Evolutionary conservation across 768 basidiomycete genomes (phyloP).

Genomic region (Leucocoprinus birnbaumii): DNA sequence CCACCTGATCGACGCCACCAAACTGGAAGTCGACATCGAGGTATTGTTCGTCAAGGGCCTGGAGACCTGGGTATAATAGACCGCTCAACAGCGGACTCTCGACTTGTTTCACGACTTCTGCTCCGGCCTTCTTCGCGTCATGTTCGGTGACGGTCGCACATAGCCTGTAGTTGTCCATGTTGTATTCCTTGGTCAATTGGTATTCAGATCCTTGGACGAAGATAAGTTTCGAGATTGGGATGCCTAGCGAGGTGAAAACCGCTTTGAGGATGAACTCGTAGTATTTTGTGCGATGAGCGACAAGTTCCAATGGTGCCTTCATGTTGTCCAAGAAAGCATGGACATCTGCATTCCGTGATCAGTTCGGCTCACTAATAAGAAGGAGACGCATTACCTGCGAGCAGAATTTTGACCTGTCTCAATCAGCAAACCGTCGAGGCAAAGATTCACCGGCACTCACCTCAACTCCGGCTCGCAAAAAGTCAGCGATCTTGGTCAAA

Average conservation of each 20-base stretch:
- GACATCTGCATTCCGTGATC: constrained; percentile 67
- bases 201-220: constrained; percentile 92
- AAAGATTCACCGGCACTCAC: constrained; percentile 32
- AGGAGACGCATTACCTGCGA: constrained; percentile 55
- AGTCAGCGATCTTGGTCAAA: constrained; percentile 93
- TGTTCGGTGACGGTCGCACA: constrained; percentile 92
- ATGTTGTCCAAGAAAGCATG: constrained; percentile 98
- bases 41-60: constrained; percentile 97
- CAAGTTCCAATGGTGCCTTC: constrained; percentile 93
- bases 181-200: constrained; percentile 91
- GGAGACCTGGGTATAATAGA: constrained; percentile 92
- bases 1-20: constrained; percentile 94
- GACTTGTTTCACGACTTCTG: constrained; percentile 98
- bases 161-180: constrained; percentile 90
- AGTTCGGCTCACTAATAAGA: too few species aligned
- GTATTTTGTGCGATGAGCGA: constrained; percentile 85
- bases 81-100: constrained; percentile 90
- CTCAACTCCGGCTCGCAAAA: constrained; percentile 88
- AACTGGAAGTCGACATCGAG: constrained; percentile 96
- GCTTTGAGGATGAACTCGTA: constrained; percentile 80
- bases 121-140: constrained; percentile 97
- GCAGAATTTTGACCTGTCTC: constrained; percentile 66
- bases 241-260: constrained; percentile 86
- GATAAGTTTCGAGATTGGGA: constrained; percentile 78
- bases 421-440: constrained; percentile 11